These are phyloP conservation scores for Amanita rimosa DNA, from an alignment of 768 basidiomycete species.

Conservation along the genomic window DNA sequence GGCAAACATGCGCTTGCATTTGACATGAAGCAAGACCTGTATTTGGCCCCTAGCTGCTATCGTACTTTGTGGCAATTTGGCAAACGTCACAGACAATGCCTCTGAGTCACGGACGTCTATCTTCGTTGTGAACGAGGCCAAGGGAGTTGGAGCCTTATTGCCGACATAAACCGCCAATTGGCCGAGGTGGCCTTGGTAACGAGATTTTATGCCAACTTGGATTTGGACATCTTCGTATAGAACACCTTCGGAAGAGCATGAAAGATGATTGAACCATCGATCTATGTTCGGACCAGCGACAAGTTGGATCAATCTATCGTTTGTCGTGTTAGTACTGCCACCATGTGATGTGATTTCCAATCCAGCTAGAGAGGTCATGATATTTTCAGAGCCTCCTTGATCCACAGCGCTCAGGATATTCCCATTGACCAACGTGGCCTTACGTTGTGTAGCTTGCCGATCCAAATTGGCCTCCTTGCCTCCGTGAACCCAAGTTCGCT, in stretches of 20 bases:
- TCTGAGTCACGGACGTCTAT: slow-evolving; percentile 64
- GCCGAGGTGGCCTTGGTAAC: slow-evolving; percentile 91
- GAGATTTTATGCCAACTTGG: slow-evolving; percentile 92
- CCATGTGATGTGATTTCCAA: slow-evolving; percentile 40
- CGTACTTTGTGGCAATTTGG: slow-evolving; percentile 80
- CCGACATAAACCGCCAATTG: slow-evolving; percentile 93
- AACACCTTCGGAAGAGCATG: slow-evolving; percentile 73
- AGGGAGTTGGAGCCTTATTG: slow-evolving; percentile 85
- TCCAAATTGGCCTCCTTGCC: slow-evolving; percentile 90
- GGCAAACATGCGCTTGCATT: slow-evolving; percentile 84
- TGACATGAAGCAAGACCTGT: slow-evolving; percentile 88
- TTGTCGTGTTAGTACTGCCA: slow-evolving; percentile 10
- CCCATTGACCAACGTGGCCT: slow-evolving; percentile 23
- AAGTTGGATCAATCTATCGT: slow-evolving; percentile 13
- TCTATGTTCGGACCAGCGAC: slow-evolving; percentile 54
- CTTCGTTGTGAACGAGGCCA: slow-evolving; percentile 84
- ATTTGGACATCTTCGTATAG: slow-evolving; percentile 94
- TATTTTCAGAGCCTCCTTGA: slow-evolving; percentile 32
- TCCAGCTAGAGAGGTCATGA: slow-evolving; percentile 72
- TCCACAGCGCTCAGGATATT: slow-evolving; percentile 15
- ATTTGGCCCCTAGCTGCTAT: slow-evolving; percentile 79
- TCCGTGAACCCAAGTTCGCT: slow-evolving; percentile 90
- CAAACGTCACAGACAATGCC: slow-evolving; percentile 73
- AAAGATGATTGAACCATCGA: slow-evolving; percentile 82
- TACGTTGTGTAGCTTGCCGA: slow-evolving; percentile 48